phyloP scores from a whole-genome alignment of 179 eudicot genomes.

The Beta macrorhiza region DNA sequence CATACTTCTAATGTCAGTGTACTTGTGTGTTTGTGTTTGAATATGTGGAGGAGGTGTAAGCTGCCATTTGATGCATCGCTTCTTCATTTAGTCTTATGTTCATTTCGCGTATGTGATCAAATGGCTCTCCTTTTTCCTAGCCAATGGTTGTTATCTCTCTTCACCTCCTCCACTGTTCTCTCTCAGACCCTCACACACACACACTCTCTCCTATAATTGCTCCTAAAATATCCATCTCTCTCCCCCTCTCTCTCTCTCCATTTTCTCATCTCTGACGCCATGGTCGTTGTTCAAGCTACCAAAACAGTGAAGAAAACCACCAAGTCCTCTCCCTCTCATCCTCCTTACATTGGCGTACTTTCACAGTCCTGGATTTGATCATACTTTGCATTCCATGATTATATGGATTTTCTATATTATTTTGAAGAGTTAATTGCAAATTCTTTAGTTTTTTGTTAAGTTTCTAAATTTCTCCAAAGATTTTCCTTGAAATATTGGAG shows the following conservation, averaged over 20 bases:
- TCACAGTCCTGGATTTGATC: background rate
- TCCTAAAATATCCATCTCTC: too few relatives aligned
- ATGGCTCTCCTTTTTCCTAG: too few relatives aligned
- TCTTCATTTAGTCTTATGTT: too few relatives aligned
- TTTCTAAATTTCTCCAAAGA: background rate
- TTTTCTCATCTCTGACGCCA: background rate
- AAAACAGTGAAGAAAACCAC: conserved; percentile 18
- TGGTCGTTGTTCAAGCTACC: conserved; percentile 20
- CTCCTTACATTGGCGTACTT: conserved; percentile 43
- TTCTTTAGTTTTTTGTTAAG: background rate
- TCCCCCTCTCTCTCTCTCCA: background rate
- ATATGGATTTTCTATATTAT: background rate
- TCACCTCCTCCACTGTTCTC: too few relatives aligned
- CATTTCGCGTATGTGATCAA: too few relatives aligned
- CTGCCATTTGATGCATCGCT: too few relatives aligned
- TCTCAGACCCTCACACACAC: too few relatives aligned
- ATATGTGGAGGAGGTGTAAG: too few relatives aligned
- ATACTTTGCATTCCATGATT: background rate
- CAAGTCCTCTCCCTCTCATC: conserved; percentile 33
- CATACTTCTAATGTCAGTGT: background rate
- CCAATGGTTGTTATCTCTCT: too few relatives aligned
- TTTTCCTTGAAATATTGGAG: background rate
- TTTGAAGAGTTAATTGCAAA: too few relatives aligned
- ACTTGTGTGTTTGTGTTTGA: background rate
- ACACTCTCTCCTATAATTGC: background rate